phyloP scores from a whole-genome alignment of 768 basidiomycete genomes.

The Exsudoporus frostii region DNA sequence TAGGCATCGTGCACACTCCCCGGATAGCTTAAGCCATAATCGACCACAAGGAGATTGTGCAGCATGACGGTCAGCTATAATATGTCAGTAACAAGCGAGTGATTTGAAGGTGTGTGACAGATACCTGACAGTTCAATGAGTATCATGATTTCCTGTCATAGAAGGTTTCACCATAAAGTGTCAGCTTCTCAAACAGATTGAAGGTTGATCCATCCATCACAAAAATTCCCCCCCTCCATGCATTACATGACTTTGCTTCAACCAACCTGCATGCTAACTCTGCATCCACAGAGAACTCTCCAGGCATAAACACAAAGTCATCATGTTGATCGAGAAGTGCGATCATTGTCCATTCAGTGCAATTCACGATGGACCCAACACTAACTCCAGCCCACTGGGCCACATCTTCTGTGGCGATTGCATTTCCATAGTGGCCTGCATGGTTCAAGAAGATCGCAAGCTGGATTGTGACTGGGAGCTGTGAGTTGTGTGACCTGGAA shows the following conservation, averaged over 20 bases:
- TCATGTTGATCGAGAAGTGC: conserved; percentile 1
- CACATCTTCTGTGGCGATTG: background rate
- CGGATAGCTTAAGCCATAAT: conserved; percentile 5
- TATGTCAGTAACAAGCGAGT: background rate
- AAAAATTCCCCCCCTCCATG: conserved; percentile 37
- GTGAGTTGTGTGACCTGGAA: conserved; percentile 11
- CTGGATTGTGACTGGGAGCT: conserved; percentile 28
- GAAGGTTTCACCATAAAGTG: background rate
- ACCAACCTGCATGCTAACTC: background rate
- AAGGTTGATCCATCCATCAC: conserved; percentile 36
- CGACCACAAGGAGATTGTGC: conserved; percentile 1
- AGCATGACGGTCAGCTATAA: conserved; percentile 2
- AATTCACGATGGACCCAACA: background rate
- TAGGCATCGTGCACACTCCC: conserved; percentile 10
- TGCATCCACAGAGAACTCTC: background rate
- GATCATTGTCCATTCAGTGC: background rate
- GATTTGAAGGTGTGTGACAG: background rate
- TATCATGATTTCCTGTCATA: conserved; percentile 18
- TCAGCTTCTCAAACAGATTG: conserved; percentile 10
- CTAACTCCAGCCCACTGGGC: conserved; percentile 9
- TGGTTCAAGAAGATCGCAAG: conserved; percentile 21
- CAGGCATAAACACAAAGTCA: background rate
- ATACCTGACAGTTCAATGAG: conserved; percentile 18
- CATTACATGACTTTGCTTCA: background rate
- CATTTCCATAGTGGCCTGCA: conserved; percentile 31